phyloP scores from a whole-genome alignment of 75 land plant species.

The Isoetes taiwanensis region DNA sequence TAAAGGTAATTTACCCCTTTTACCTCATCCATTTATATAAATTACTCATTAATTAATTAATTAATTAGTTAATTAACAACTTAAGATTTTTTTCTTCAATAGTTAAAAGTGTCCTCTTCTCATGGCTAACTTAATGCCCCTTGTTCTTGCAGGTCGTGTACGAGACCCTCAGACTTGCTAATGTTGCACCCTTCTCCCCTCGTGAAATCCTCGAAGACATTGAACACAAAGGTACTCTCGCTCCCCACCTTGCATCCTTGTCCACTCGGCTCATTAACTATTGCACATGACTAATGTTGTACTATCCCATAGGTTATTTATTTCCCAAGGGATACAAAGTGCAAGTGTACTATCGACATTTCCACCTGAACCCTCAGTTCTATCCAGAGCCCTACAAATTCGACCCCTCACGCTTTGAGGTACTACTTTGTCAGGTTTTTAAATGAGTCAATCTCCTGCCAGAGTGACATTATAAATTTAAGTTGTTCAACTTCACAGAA shows the following conservation, averaged over 20 bases:
- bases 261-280: no score
- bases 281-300: no score
- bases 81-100: no score
- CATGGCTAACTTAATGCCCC: no score
- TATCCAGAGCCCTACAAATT: not conserved
- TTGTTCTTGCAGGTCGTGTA: constrained; percentile 6
- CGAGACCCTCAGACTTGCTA: not conserved
- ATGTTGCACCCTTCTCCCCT: constrained; percentile 4
- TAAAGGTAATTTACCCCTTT: no score
- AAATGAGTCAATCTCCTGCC: not conserved
- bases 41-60: no score
- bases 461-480: not conserved
- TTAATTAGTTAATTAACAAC: no score
- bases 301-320: not conserved
- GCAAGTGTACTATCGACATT: constrained; percentile 1
- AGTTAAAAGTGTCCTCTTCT: no score
- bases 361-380: not conserved
- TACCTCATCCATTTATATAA: no score
- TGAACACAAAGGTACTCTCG: not conserved
- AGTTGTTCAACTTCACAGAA: not conserved
- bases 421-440: not conserved
- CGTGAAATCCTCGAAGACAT: constrained; percentile 2
- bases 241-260: not conserved
- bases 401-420: not conserved
- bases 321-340: constrained; percentile 4